These are phyloP conservation scores for Aspergillus novoparasiticus DNA, from an alignment of 2,329 filamentous ascomycete species.

Conservation along the genomic window DNA sequence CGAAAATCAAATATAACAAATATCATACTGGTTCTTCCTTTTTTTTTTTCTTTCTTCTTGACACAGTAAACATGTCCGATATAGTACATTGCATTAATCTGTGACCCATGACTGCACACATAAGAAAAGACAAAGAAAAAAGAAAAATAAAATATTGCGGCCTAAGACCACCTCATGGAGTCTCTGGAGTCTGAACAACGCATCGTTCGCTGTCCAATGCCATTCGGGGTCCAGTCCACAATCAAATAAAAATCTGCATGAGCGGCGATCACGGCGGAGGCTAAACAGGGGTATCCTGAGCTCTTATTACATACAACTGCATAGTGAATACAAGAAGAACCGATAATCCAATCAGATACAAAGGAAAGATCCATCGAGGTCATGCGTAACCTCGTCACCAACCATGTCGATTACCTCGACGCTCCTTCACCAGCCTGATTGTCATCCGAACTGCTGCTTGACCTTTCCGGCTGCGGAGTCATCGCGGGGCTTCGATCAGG, in stretches of 20 bases:
- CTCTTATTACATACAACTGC: slow-evolving; percentile 30
- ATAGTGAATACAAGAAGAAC: slow-evolving; percentile 22
- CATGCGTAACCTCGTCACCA: background rate
- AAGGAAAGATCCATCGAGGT: slow-evolving; percentile 18
- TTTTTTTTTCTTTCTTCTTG: background rate
- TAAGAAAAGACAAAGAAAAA: background rate
- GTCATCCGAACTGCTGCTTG: slow-evolving; percentile 11
- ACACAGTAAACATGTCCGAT: background rate
- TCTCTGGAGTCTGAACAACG: background rate
- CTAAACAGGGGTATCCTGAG: slow-evolving; percentile 30
- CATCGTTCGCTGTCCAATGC: background rate
- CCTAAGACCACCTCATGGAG: background rate
- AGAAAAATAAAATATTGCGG: background rate
- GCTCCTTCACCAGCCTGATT: slow-evolving; percentile 14
- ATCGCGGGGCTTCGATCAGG: slow-evolving; percentile 33
- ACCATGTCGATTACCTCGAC: slow-evolving; percentile 7
- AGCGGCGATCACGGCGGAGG: background rate
- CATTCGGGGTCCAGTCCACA: background rate
- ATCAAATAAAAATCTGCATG: background rate
- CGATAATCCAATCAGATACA: slow-evolving; percentile 14
- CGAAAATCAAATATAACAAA: background rate
- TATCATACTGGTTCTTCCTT: background rate
- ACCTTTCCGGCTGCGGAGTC: slow-evolving; percentile 30
- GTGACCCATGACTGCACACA: slow-evolving; percentile 1
- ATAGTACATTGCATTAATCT: slow-evolving; percentile 3